Evolutionary conservation across 2,329 filamentous ascomycete species (phyloP).

Genomic region (Curvularia lunata): DNA sequence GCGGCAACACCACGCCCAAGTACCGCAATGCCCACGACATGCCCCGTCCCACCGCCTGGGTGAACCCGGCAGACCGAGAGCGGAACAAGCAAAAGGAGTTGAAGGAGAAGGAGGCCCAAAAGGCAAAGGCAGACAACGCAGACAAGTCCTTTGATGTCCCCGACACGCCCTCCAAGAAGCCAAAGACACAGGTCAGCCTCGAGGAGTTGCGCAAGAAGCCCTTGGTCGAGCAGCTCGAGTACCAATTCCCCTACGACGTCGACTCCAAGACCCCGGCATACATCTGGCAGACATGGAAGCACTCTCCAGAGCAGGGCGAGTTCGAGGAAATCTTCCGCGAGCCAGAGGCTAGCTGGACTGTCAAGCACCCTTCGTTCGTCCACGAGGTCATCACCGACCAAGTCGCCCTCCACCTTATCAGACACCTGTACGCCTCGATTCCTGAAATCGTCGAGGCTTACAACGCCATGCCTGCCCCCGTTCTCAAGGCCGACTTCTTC

Average conservation of each 20-base stretch:
- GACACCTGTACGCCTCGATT: slow-evolving; percentile 80
- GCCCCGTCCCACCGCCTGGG: slow-evolving; percentile 45
- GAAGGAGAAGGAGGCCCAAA: slow-evolving; percentile 21
- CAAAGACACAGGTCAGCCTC: slow-evolving; percentile 65
- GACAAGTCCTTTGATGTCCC: slow-evolving; percentile 40
- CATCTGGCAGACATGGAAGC: slow-evolving; percentile 99
- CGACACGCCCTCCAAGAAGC: slow-evolving; percentile 49
- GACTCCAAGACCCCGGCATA: slow-evolving; percentile 91
- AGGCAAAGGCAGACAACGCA: slow-evolving; percentile 25
- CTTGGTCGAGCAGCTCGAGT: slow-evolving; percentile 80
- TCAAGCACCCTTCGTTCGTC: slow-evolving; percentile 85
- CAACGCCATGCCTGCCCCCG: slow-evolving; percentile 55
- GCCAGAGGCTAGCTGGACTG: slow-evolving; percentile 87
- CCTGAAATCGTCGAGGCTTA: slow-evolving; percentile 59
- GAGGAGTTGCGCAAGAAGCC: slow-evolving; percentile 75
- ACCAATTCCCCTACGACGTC: slow-evolving; percentile 92
- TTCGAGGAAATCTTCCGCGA: slow-evolving; percentile 79
- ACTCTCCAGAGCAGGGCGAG: slow-evolving; percentile 74
- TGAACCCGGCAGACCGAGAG: slow-evolving; percentile 32
- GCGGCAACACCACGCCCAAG: slow-evolving; percentile 35
- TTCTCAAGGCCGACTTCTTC: slow-evolving; percentile 70
- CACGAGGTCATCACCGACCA: slow-evolving; percentile 97
- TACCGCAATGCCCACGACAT: slow-evolving; percentile 45
- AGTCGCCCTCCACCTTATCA: slow-evolving; percentile 79
- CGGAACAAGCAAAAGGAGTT: slow-evolving; percentile 14